Conservation (phyloP, 495 filamentous ascomycete species). For the Daldinia decipiens region DNA sequence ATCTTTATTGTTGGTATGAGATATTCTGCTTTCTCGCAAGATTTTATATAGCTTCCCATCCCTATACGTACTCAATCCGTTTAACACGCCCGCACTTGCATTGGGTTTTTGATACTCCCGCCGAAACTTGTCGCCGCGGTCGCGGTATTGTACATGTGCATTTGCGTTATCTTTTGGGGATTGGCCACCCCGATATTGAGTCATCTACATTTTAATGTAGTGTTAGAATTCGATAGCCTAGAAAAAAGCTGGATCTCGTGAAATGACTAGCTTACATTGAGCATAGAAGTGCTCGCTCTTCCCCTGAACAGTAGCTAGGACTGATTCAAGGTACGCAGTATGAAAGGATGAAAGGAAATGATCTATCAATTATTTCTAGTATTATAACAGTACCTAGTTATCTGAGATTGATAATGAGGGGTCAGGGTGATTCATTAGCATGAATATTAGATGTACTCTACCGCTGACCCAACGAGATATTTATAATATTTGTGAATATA, state of each 20-base stretch:
- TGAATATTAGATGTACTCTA: neutral
- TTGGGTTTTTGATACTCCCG: neutral
- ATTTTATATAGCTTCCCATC: neutral
- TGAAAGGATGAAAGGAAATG: neutral
- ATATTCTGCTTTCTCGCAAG: conserved; percentile 2
- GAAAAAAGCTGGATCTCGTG: neutral
- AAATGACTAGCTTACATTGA: neutral
- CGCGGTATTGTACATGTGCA: neutral
- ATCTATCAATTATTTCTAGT: neutral
- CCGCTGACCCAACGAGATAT: neutral
- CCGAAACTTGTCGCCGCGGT: conserved; percentile 10
- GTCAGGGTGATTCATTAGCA: neutral
- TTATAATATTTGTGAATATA: neutral
- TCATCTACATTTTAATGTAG: neutral
- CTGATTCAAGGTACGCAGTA: neutral
- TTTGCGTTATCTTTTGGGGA: neutral
- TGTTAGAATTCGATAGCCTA: neutral
- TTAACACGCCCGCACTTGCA: neutral
- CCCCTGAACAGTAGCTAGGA: neutral
- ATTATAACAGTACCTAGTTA: neutral
- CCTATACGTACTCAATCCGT: neutral
- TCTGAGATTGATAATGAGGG: neutral
- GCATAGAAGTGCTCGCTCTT: neutral
- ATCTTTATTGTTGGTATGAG: neutral
- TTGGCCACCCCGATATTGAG: neutral